Conservation (phyloP, 139 green algal genomes). For the Chlorella sp. region DNA sequence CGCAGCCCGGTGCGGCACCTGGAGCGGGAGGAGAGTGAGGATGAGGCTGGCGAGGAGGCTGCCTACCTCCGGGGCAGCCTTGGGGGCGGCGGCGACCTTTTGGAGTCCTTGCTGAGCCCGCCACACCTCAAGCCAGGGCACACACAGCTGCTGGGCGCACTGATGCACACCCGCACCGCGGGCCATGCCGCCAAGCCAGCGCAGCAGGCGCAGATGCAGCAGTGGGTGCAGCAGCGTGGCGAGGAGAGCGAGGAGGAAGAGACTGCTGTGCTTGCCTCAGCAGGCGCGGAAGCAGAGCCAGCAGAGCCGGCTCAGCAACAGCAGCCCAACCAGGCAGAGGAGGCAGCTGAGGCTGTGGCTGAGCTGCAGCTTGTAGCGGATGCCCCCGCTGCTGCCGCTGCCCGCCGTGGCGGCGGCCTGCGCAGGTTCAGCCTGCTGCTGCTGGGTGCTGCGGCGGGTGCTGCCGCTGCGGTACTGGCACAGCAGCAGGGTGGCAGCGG, state of each 20-base stretch:
- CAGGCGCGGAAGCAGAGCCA: neutral
- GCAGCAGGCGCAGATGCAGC: neutral
- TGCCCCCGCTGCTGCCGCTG: too few species aligned
- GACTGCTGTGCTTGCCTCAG: neutral
- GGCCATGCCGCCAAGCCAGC: neutral
- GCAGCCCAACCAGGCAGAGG: neutral
- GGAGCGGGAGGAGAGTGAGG: neutral
- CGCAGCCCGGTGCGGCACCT: neutral
- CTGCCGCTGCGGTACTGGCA: too few species aligned
- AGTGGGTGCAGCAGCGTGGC: neutral
- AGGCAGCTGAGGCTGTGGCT: neutral
- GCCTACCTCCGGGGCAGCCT: neutral
- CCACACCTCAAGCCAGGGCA: constrained; percentile 15
- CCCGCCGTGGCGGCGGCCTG: too few species aligned
- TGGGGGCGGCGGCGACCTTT: constrained; percentile 1
- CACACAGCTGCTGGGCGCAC: constrained; percentile 26
- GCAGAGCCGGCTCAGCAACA: neutral
- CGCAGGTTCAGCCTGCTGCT: too few species aligned
- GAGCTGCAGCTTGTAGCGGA: neutral
- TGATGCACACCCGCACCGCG: constrained; percentile 14
- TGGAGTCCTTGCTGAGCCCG: constrained; percentile 20
- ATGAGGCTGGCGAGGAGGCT: neutral
- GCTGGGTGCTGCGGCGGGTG: too few species aligned
- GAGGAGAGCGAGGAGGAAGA: neutral
- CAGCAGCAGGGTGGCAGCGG: too few species aligned